Conservation (phyloP, 768 basidiomycete species). For the Boletus huronensis region DNA sequence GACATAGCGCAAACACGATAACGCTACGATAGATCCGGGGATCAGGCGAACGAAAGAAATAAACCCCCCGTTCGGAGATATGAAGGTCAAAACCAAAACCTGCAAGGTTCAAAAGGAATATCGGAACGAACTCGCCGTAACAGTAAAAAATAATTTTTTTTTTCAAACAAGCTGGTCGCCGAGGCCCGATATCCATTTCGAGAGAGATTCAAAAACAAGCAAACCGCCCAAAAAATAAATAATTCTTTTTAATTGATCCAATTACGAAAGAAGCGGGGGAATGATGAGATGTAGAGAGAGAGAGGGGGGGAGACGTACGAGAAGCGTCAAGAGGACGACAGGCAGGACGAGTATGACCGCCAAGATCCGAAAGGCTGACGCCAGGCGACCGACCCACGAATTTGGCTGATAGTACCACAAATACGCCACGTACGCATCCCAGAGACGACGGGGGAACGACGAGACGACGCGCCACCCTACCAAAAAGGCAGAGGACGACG, state of each 20-base stretch:
- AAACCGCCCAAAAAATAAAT: conserved; percentile 1
- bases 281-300: conserved; percentile 1
- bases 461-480: conserved; percentile 3
- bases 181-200: conserved; percentile 4
- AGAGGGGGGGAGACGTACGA: conserved; percentile 44
- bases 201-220: not conserved
- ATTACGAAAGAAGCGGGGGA: conserved; percentile 9
- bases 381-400: conserved; percentile 66
- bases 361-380: conserved; percentile 61
- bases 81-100: not conserved
- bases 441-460: conserved; percentile 42
- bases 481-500: conserved; percentile 22
- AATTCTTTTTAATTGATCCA: not conserved
- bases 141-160: conserved; percentile 2
- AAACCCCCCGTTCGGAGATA: too few relatives aligned
- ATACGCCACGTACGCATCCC: conserved; percentile 58
- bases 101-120: conserved; percentile 2
- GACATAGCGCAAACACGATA: not conserved
- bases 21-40: not conserved
- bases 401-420: conserved; percentile 60
- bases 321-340: conserved; percentile 57
- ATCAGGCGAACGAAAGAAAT: conserved; percentile 1
- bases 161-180: not conserved
- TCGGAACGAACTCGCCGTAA: conserved; percentile 10
- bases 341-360: conserved; percentile 48